A percentile compares a stretch with the other conserved stretches of the same genome.
phyloP scores from a whole-genome alignment of 2,329 filamentous ascomycete genomes.

The Penicillium sp. region DNA sequence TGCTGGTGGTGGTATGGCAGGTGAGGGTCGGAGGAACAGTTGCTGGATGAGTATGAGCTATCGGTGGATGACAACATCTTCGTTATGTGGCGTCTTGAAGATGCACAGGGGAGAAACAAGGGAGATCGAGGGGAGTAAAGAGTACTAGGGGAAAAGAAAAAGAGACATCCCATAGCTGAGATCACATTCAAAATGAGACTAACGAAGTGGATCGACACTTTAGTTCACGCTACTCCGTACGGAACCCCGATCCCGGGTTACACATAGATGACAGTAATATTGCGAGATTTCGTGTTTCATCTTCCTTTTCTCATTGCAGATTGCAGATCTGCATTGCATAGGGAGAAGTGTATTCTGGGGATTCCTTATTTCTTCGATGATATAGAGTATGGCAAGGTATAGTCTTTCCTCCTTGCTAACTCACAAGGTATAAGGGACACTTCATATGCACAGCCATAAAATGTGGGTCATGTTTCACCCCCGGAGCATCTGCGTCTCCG shows the following conservation, averaged over 20 bases:
- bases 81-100: neutral
- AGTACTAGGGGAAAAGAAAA: neutral
- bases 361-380: neutral
- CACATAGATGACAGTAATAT: slow-evolving; percentile 24
- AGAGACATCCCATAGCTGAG: slow-evolving; percentile 9
- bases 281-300: too few relatives aligned
- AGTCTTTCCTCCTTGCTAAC: neutral
- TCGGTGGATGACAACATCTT: slow-evolving; percentile 28
- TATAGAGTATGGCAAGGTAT: neutral
- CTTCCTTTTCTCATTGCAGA: too few relatives aligned
- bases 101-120: neutral
- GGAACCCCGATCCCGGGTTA: slow-evolving; percentile 19
- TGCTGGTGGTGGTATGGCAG: slow-evolving; percentile 26
- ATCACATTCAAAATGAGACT: slow-evolving; percentile 18
- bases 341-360: neutral
- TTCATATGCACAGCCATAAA: too few relatives aligned
- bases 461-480: neutral
- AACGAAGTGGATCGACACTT: slow-evolving; percentile 21
- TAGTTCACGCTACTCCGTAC: slow-evolving; percentile 14
- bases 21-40: slow-evolving; percentile 26
- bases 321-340: neutral
- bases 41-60: slow-evolving; percentile 26
- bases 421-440: too few relatives aligned
- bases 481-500: slow-evolving; percentile 5
- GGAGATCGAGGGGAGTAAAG: neutral